phyloP scores from a whole-genome alignment of 2,329 filamentous ascomycete genomes.

The Hymenoscyphus repandus region DNA sequence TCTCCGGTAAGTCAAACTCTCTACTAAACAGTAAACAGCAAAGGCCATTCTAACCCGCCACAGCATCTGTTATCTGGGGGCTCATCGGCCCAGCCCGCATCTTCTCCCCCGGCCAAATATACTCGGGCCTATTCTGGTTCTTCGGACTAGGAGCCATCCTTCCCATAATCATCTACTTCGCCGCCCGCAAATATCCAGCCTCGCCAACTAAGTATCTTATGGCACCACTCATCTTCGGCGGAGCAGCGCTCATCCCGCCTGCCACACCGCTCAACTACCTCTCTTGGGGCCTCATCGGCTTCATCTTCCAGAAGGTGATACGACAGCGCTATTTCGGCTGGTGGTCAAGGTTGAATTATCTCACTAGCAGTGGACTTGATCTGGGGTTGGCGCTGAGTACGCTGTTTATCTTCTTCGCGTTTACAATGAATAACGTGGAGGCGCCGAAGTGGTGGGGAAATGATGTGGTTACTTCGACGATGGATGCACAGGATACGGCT shows the following conservation, averaged over 20 bases:
- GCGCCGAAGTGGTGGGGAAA: conserved; percentile 58
- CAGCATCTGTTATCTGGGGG: conserved; percentile 67
- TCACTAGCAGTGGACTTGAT: conserved; percentile 66
- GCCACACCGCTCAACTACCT: conserved; percentile 68
- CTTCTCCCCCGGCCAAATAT: conserved; percentile 60
- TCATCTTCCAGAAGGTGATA: conserved; percentile 64
- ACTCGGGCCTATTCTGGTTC: conserved; percentile 63
- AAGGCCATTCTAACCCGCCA: conserved; percentile 60
- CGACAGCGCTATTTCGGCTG: conserved; percentile 61
- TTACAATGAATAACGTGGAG: conserved; percentile 55
- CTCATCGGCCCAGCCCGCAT: conserved; percentile 67
- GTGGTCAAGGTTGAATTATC: conserved; percentile 76
- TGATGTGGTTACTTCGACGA: conserved; percentile 13
- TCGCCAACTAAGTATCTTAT: conserved; percentile 45
- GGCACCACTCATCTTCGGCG: conserved; percentile 22
- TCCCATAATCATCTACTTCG: conserved; percentile 53
- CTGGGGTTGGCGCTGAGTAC: conserved; percentile 63
- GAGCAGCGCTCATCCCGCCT: conserved; percentile 44
- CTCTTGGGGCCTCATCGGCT: conserved; percentile 61
- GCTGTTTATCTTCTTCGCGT: conserved; percentile 58
- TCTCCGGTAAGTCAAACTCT: conserved; percentile 42
- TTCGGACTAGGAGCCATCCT: conserved; percentile 62
- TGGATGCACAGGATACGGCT: no score
- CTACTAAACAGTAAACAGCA: conserved; percentile 34
- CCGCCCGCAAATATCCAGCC: conserved; percentile 53